phyloP scores from a whole-genome alignment of 768 basidiomycete genomes.

The Boletus rubescentipes region DNA sequence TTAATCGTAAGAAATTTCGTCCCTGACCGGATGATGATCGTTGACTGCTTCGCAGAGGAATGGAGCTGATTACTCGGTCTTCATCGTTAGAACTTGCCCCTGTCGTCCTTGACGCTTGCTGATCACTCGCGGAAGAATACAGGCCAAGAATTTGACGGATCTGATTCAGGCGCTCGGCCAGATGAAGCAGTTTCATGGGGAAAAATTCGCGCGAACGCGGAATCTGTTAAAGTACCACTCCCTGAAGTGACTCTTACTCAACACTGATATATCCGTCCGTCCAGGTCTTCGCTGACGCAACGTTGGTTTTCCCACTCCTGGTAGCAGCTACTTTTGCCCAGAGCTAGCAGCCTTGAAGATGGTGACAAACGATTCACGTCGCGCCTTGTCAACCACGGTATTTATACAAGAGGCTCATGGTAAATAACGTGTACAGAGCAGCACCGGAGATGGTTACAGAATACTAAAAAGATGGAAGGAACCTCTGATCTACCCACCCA shows the following conservation, averaged over 20 bases:
- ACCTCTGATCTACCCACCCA: conserved; percentile 11
- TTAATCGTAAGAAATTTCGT: conserved; percentile 66
- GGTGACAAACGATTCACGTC: background rate
- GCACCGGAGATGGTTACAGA: background rate
- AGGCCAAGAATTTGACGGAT: conserved; percentile 98
- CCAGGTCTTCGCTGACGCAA: conserved; percentile 92
- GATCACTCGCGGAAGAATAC: conserved; percentile 64
- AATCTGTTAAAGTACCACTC: conserved; percentile 70
- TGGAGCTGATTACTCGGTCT: conserved; percentile 96
- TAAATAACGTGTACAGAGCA: conserved; percentile 15
- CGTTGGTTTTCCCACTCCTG: conserved; percentile 90
- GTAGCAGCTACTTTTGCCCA: conserved; percentile 93
- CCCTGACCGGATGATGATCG: background rate
- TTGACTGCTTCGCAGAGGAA: conserved; percentile 63
- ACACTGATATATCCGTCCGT: conserved; percentile 2
- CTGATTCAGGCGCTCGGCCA: conserved; percentile 93
- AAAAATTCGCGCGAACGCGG: conserved; percentile 86
- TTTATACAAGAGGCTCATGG: background rate
- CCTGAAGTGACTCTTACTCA: background rate
- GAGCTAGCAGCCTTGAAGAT: conserved; percentile 20
- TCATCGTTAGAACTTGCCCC: conserved; percentile 59
- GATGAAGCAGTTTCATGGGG: conserved; percentile 99
- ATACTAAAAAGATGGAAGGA: background rate
- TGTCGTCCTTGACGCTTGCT: background rate
- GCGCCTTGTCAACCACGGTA: background rate